Evolutionary conservation across 2,329 filamentous ascomycete species (phyloP), one percentile per base, ranked within the genome.

Genomic region (Nannizzia gypsea): DNA sequence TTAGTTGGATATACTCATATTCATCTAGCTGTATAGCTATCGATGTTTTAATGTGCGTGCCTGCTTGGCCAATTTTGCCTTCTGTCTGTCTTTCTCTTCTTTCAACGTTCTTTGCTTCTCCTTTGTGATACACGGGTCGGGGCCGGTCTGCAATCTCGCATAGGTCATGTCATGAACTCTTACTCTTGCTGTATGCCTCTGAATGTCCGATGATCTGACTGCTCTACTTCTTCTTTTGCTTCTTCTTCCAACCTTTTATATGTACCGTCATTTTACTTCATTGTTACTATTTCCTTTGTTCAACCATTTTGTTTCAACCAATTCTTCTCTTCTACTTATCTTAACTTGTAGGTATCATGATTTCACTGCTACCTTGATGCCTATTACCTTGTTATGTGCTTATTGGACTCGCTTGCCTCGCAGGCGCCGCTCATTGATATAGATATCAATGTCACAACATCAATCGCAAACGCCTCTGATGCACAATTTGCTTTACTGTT

Each of bases 1-100:
- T 46, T 58, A 40, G 26, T 31, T 44, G 56, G 56, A 44, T 58
- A 48, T 58, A 44, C 56, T 58, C 38, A 34, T 58, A 56, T 56
- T 56, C 36, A 56, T 38, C 54, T 56, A 26, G 54, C 31, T 56
- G 54, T 56, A 56, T 40, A 38, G 54, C 54, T 56, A 56, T 38
- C 24, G 36, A 56, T 56, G 54, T 17, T 56, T 56, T 56, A 24
- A 36, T 56, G 54, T 20, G 38, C 38, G 3, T 40, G 20, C 42
- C 20, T 46, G 20, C 6, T 46, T 46, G 42, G 17, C 22, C 20
- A 6, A 22, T 56, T 38, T 38, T 56, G 3, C 22, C 24, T 28
- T 48, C 4, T 48, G 42, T 28, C 31, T 31, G n/a, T 31, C 34
- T 44, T 22, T 57, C 56, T 17, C 26, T 24, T 40, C 31, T 24